Conservation (phyloP, 2,329 filamentous ascomycete species). For the Cladosporium cucumerinum region DNA sequence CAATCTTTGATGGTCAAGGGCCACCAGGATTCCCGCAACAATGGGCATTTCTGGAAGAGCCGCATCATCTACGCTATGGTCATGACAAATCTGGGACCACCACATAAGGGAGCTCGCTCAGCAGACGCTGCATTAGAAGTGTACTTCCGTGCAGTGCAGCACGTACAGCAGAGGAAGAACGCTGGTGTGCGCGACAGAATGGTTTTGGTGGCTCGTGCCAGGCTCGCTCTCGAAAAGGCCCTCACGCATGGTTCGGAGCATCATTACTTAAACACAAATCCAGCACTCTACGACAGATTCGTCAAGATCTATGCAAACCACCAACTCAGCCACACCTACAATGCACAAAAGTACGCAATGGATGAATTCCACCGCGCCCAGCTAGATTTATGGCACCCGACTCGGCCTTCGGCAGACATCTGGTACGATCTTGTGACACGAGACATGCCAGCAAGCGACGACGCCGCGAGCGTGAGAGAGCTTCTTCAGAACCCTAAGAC, state of each 20-base stretch:
- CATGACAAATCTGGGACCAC: constrained; percentile 9
- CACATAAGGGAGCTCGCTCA: neutral
- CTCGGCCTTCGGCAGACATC: neutral
- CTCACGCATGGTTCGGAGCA: neutral
- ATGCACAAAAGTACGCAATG: neutral
- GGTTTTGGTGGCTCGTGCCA: neutral
- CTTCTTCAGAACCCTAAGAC: neutral
- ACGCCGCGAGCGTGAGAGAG: neutral
- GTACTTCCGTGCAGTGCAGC: constrained; percentile 17
- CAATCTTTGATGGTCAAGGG: neutral
- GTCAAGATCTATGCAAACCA: neutral
- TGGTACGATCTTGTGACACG: neutral
- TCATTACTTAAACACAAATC: neutral
- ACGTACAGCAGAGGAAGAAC: neutral
- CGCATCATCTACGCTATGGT: constrained; percentile 22
- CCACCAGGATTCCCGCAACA: neutral
- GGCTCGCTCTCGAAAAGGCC: neutral
- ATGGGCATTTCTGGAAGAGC: constrained; percentile 24
- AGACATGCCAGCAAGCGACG: neutral
- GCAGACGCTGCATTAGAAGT: constrained; percentile 21
- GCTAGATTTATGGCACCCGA: constrained; percentile 4
- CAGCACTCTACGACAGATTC: constrained; percentile 4
- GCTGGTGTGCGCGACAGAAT: neutral
- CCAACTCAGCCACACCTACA: neutral
- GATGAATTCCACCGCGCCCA: neutral